A percentile compares a stretch with the other conserved stretches of the same genome.
Conservation (phyloP, 371 early-diverging fungal species). For the Mortierella polycephala region DNA sequence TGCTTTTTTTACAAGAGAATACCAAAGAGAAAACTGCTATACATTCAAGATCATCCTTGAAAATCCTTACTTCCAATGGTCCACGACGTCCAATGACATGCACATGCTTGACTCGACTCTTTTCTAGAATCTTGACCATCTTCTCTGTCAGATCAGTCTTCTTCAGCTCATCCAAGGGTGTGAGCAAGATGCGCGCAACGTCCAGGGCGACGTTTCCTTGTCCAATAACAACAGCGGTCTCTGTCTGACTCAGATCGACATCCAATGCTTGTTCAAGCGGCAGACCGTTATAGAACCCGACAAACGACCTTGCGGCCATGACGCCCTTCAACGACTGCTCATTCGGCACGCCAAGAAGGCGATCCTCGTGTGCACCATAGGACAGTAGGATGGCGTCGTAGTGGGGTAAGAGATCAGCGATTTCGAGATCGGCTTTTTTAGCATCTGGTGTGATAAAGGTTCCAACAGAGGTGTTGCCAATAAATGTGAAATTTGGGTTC, state of each 20-base stretch:
- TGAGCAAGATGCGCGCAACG: slow-evolving; percentile 89
- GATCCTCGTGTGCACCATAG: slow-evolving; percentile 88
- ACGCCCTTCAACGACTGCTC: slow-evolving; percentile 69
- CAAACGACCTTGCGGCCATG: slow-evolving; percentile 87
- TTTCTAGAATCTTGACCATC: slow-evolving; percentile 76
- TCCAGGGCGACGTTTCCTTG: slow-evolving; percentile 98
- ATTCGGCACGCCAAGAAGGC: slow-evolving; percentile 76
- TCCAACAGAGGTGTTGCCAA: slow-evolving; percentile 84
- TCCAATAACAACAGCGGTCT: slow-evolving; percentile 89
- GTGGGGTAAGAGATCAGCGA: slow-evolving; percentile 61
- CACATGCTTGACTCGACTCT: slow-evolving; percentile 82
- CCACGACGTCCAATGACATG: slow-evolving; percentile 93
- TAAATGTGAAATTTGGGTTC: slow-evolving; percentile 77
- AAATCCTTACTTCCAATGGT: slow-evolving; percentile 79
- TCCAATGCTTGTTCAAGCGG: slow-evolving; percentile 69
- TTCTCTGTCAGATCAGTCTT: slow-evolving; percentile 89
- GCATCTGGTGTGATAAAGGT: slow-evolving; percentile 60
- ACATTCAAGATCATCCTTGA: too few species aligned
- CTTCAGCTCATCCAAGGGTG: slow-evolving; percentile 76
- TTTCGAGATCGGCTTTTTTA: slow-evolving; percentile 41
- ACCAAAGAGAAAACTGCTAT: too few species aligned
- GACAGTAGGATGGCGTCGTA: slow-evolving; percentile 90
- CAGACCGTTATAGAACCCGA: slow-evolving; percentile 96
- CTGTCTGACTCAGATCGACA: slow-evolving; percentile 71
- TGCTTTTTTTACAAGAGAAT: too few species aligned